These are phyloP conservation scores for Sesbania bispinosa DNA, from an alignment of 306 rosid species.

Conservation along the genomic window DNA sequence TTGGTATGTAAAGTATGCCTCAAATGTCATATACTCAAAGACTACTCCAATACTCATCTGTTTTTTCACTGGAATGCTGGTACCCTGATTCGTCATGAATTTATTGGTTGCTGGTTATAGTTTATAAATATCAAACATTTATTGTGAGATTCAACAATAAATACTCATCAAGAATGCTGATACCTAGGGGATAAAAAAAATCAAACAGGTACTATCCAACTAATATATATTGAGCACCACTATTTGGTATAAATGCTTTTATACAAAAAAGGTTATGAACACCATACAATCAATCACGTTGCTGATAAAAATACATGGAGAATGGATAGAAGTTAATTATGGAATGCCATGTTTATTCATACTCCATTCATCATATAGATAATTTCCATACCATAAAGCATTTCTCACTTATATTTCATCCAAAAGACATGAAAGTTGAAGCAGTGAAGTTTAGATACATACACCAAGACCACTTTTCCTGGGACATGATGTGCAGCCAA, in stretches of 20 bases:
- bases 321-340: no score
- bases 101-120: background rate
- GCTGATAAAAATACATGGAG: no score
- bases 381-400: no score
- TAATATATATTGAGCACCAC: no score
- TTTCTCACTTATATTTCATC: background rate
- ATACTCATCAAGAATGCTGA: background rate
- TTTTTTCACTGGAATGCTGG: background rate
- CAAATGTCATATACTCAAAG: background rate
- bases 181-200: background rate
- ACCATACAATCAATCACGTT: no score
- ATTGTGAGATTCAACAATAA: background rate
- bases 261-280: no score
- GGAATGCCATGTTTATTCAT: no score
- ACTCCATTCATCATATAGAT: no score
- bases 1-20: background rate
- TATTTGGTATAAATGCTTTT: no score
- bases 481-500: constrained; percentile 69
- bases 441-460: constrained; percentile 27
- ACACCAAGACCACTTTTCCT: constrained; percentile 70
- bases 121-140: background rate
- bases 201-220: background rate
- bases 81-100: background rate
- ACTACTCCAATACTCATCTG: background rate
- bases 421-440: background rate